phyloP scores from a whole-genome alignment of 31 red algal species.

The Pterothamnion heteromorphum region DNA sequence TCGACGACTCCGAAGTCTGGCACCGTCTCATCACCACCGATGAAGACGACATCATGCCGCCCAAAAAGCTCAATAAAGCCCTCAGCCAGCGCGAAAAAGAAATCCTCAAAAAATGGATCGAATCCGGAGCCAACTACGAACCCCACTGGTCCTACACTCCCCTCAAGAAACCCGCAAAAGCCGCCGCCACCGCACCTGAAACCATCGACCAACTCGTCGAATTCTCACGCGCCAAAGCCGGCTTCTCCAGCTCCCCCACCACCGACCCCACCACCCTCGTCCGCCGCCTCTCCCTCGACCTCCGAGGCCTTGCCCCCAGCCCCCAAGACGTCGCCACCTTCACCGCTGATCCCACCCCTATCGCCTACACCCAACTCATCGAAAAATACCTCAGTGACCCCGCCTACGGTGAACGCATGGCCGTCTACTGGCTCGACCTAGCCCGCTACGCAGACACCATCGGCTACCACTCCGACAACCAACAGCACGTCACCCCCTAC shows the following conservation, averaged over 20 bases:
- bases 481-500: background rate
- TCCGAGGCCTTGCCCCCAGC: background rate
- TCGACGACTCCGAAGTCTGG: background rate
- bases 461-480: background rate
- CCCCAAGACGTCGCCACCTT: background rate
- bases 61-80: background rate
- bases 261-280: background rate
- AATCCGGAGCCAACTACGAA: background rate
- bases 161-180: background rate
- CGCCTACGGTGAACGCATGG: background rate
- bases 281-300: background rate
- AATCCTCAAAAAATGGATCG: background rate
- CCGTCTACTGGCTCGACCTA: background rate
- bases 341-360: background rate
- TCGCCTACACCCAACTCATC: background rate
- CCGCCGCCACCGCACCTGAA: background rate
- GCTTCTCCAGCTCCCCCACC: background rate
- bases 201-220: background rate
- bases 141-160: background rate
- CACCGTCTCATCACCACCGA: background rate
- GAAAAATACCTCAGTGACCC: background rate
- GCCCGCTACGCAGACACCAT: background rate
- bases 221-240: background rate
- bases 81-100: background rate
- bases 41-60: background rate